Conservation (phyloP, 2,329 filamentous ascomycete genomes). For the Penicillium verrucosum region DNA sequence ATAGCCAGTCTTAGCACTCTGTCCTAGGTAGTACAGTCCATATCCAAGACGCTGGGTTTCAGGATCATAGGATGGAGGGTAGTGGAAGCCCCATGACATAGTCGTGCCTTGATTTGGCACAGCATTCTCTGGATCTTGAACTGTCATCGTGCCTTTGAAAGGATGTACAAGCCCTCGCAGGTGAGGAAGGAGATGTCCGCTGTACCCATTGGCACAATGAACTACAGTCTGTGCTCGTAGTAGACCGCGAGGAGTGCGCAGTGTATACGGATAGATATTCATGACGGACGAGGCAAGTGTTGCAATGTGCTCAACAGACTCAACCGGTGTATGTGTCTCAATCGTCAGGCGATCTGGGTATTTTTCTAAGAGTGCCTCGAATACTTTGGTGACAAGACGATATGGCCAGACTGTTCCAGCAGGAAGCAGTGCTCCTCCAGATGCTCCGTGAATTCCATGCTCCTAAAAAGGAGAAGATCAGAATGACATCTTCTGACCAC, state of each 20-base stretch:
- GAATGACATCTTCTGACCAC: neutral
- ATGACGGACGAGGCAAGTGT: neutral
- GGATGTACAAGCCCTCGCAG: conserved; percentile 40
- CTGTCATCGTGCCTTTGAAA: conserved; percentile 45
- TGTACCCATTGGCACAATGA: conserved; percentile 45
- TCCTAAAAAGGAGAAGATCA: conserved; percentile 7
- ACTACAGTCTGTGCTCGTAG: conserved; percentile 37
- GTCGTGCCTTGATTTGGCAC: conserved; percentile 20
- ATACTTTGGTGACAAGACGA: conserved; percentile 32
- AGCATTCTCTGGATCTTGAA: conserved; percentile 31
- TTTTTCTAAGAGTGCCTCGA: conserved; percentile 19
- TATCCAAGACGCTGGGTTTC: conserved; percentile 12
- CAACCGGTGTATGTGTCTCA: conserved; percentile 33
- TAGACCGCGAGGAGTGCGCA: conserved; percentile 38
- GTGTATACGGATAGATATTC: conserved; percentile 23
- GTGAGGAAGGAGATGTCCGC: conserved; percentile 41
- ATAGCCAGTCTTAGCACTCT: conserved; percentile 25
- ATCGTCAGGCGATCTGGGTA: conserved; percentile 28
- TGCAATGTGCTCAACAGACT: conserved; percentile 19
- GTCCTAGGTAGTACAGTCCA: conserved; percentile 28
- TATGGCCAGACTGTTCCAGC: conserved; percentile 40
- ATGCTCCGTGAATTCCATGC: conserved; percentile 22
- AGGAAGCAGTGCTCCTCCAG: conserved; percentile 26
- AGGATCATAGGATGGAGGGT: conserved; percentile 23
- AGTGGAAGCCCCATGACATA: conserved; percentile 33